These are phyloP conservation scores for Dispira parvispora DNA, from an alignment of 192 early-diverging fungal genomes.

Conservation along the genomic window DNA sequence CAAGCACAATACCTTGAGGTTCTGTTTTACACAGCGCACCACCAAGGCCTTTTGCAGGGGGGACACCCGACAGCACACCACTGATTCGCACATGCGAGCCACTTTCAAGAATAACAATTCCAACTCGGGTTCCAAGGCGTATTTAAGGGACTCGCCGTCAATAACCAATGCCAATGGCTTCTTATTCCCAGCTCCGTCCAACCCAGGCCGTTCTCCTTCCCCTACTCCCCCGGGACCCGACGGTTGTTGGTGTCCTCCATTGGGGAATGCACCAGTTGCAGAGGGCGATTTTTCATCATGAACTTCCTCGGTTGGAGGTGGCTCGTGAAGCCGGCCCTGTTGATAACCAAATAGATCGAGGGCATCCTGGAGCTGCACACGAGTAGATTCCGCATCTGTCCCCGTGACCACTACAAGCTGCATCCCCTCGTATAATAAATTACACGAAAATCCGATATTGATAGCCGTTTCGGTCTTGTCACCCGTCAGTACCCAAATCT, in stretches of 20 bases:
- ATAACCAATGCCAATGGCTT: conserved; percentile 59
- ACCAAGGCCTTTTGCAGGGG: conserved; percentile 93
- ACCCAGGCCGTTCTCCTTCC: neutral
- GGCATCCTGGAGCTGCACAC: conserved; percentile 49
- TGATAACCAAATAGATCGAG: conserved; percentile 37
- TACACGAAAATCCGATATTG: conserved; percentile 92
- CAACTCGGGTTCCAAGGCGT: conserved; percentile 45
- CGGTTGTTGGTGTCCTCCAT: neutral
- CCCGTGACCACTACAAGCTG: conserved; percentile 59
- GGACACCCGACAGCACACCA: conserved; percentile 89
- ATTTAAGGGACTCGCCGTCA: conserved; percentile 77
- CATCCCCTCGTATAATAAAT: conserved; percentile 71
- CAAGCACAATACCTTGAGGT: conserved; percentile 70
- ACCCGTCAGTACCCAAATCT: conserved; percentile 93
- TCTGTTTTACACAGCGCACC: conserved; percentile 70
- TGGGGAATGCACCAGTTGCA: too few species aligned
- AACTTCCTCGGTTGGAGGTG: neutral
- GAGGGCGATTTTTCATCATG: too few species aligned
- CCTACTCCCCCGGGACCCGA: neutral
- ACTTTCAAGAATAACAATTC: conserved; percentile 48
- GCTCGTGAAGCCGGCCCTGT: conserved; percentile 12
- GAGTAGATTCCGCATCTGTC: conserved; percentile 33
- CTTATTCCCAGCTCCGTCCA: conserved; percentile 16
- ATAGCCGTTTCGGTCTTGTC: conserved; percentile 98
- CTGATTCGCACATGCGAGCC: conserved; percentile 63